Base-by-base conservation (phyloP, 2,329 filamentous ascomycete genomes). In the Claviceps monticola region DNA sequence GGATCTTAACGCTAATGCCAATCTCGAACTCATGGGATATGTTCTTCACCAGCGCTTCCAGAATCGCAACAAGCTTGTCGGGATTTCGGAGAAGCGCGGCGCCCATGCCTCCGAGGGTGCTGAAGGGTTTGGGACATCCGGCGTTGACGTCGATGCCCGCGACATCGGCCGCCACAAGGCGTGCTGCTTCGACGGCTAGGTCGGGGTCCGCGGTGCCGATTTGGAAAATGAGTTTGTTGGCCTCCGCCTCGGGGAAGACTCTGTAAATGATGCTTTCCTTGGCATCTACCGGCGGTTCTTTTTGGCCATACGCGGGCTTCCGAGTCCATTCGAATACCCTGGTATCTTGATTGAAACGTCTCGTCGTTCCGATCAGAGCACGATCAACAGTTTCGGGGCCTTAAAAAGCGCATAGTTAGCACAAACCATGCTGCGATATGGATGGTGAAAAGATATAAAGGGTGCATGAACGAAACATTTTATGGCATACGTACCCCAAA, bases 51-150 rank as follows among this genome's bases (percentile, higher is more conserved):
- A 98, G 74, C 0, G 87, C 83, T 55, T 85, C 82, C 7, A 98
- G 75, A 57, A 98, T 98, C 0, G 83, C 77, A 59, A 83, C 85
- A 1, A 98, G 78, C 61, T 79, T 82, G 57, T 97, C 90, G 0
- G 93, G 91, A 0, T 85, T 91, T 59, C 80, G 80, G 16, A 98
- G 77, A 19, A 98, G 76, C 1, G 90, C 91, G 0, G 93, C 93
- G 48, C 93, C 93, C 93, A 98, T 98, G 48, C 93, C 93, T 54
- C 89, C 89, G 56, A 79, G 79, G 2, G 91, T 95, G 62, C 87
- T 95, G 68, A 98, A 98, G 0, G 91, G 87, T 68, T 98, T 98
- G 0, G 93, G 93, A 64, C 93, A 98, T n/a, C 93, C 93, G 0
- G 93, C 89, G 66, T 98, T 98, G 56, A 98, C 85, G 66, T 97